phyloP scores from a whole-genome alignment of 306 rosid species.

The Acacia melanoxylon region DNA sequence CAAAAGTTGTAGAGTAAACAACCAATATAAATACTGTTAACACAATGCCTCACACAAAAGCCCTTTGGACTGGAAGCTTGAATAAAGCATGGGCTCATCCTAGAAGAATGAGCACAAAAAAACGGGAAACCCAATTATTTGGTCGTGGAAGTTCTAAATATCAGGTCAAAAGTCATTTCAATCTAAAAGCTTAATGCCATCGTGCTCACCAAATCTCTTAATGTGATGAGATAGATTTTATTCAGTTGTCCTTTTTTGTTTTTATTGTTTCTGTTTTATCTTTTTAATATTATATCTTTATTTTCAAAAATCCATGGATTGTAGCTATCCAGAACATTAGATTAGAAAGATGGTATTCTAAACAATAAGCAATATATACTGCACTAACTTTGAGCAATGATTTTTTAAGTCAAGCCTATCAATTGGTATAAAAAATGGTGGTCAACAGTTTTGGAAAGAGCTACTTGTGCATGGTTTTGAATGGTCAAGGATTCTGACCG shows the following conservation, averaged over 20 bases:
- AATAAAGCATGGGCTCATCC: neutral
- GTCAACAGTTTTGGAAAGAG: no score
- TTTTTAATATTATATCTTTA: no score
- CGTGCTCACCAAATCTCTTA: neutral
- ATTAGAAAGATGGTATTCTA: no score
- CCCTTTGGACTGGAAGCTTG: neutral
- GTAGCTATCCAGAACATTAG: neutral
- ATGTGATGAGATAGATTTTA: neutral
- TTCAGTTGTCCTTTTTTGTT: no score
- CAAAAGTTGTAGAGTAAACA: neutral
- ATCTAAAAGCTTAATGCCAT: neutral
- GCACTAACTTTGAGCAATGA: neutral
- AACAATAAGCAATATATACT: neutral
- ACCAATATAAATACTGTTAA: neutral
- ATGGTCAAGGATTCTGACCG: neutral
- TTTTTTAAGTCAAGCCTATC: neutral
- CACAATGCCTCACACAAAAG: neutral
- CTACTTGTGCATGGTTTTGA: neutral
- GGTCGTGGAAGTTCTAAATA: neutral
- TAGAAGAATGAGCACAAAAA: neutral
- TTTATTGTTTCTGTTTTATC: no score
- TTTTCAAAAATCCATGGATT: neutral
- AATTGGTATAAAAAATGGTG: no score
- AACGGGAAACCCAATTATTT: neutral
- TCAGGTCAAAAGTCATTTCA: neutral